Percentiles rank a stretch among this genome's conserved stretches.
These are phyloP conservation scores for Medicago arabica DNA, from an alignment of 306 rosid genomes.

Conservation along the genomic window DNA sequence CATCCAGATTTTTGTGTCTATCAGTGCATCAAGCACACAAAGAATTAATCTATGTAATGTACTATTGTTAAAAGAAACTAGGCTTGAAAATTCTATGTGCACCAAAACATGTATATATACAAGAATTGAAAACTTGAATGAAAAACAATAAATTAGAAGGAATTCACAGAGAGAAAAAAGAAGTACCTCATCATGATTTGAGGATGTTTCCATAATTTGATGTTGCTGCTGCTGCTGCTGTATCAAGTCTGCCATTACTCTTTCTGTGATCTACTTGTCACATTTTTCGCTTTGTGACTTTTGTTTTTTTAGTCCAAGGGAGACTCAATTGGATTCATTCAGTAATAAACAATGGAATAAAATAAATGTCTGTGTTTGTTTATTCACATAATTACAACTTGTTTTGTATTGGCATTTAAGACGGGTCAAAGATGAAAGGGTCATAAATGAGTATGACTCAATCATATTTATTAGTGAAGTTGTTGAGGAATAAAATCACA, in stretches of 20 bases:
- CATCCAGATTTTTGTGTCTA: conserved; percentile 62
- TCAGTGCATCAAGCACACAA: neutral
- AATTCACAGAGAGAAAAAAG: neutral
- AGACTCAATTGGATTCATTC: neutral
- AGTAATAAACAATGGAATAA: neutral
- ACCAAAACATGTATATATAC: neutral
- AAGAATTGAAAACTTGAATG: neutral
- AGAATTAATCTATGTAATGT: neutral
- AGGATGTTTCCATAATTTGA: neutral
- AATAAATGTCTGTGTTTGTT: neutral
- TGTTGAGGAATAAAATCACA: too few relatives aligned
- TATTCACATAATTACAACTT: neutral
- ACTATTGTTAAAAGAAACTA: neutral
- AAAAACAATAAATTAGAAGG: neutral
- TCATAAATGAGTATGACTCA: too few relatives aligned
- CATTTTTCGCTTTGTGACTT: neutral
- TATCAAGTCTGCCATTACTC: conserved; percentile 8
- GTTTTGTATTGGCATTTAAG: neutral
- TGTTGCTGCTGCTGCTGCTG: neutral
- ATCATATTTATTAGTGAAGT: too few relatives aligned
- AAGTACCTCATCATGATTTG: conserved; percentile 6
- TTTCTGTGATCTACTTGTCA: conserved; percentile 6
- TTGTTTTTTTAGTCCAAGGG: neutral
- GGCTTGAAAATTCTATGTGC: neutral
- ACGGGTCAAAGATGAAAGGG: neutral